Conservation (phyloP, 768 basidiomycete genomes). For the Termitomyces sp. region DNA sequence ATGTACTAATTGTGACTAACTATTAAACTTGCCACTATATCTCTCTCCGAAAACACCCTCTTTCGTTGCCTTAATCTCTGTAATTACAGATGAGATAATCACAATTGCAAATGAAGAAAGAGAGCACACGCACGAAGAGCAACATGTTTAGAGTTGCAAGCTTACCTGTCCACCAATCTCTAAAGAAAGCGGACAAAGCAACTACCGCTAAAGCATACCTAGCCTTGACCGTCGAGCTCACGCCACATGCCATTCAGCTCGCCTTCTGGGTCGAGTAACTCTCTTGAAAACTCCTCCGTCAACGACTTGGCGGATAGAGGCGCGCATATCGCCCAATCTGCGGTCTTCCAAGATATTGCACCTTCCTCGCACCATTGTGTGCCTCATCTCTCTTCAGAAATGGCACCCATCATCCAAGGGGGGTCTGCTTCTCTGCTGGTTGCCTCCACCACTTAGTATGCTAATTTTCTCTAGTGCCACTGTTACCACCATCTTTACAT, state of each 20-base stretch:
- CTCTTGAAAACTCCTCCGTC: slow-evolving; percentile 34
- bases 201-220: slow-evolving; percentile 26
- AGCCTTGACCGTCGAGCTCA: slow-evolving; percentile 52
- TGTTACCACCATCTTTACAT: too few species aligned
- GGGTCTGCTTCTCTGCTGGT: too few species aligned
- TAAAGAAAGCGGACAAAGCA: not conserved
- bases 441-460: too few species aligned
- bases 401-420: too few species aligned
- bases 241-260: slow-evolving; percentile 46
- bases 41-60: slow-evolving; percentile 14
- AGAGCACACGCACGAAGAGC: slow-evolving; percentile 47
- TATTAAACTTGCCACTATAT: slow-evolving; percentile 5
- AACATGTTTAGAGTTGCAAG: slow-evolving; percentile 55
- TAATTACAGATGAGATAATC: not conserved
- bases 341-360: too few species aligned
- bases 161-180: slow-evolving; percentile 29
- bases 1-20: not conserved
- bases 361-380: too few species aligned
- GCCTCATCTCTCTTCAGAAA: too few species aligned
- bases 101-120: not conserved
- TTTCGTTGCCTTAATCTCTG: slow-evolving; percentile 16
- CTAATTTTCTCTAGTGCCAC: too few species aligned
- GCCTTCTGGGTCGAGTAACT: slow-evolving; percentile 51
- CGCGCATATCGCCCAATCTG: slow-evolving; percentile 38
- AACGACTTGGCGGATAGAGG: slow-evolving; percentile 32